A percentile compares a stretch with the other conserved stretches of the same genome.
These are phyloP conservation scores for Betula pendula DNA, from an alignment of 306 rosid genomes.

Conservation along the genomic window DNA sequence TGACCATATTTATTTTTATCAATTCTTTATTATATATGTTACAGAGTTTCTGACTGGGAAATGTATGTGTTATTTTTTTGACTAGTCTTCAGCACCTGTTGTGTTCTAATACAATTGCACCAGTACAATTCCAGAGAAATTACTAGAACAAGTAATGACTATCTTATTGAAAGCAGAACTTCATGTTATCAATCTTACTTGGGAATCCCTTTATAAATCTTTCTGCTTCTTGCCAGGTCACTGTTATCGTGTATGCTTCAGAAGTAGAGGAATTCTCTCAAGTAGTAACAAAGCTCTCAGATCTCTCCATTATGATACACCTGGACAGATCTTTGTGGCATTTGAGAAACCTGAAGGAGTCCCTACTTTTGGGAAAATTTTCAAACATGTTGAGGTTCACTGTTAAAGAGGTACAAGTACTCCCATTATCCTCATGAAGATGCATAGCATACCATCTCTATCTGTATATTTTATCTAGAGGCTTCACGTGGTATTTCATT, in stretches of 20 bases:
- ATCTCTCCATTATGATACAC: slow-evolving; percentile 88
- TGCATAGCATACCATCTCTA: too few species aligned
- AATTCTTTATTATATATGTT: not conserved
- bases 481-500: too few species aligned
- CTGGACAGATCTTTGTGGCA: slow-evolving; percentile 80
- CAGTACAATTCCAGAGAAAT: slow-evolving; percentile 92
- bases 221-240: slow-evolving; percentile 53
- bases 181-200: slow-evolving; percentile 16
- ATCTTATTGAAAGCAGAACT: slow-evolving; percentile 13
- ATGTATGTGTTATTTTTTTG: too few species aligned
- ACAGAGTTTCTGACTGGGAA: too few species aligned
- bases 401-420: too few species aligned
- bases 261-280: slow-evolving; percentile 89
- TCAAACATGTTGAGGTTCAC: too few species aligned
- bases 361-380: too few species aligned
- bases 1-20: slow-evolving; percentile 16
- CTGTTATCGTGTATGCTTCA: slow-evolving; percentile 77
- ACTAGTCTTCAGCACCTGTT: too few species aligned
- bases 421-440: too few species aligned
- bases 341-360: too few species aligned
- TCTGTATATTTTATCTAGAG: too few species aligned
- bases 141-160: slow-evolving; percentile 76
- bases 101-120: slow-evolving; percentile 97
- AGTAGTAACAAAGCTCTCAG: slow-evolving; percentile 68
- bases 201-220: slow-evolving; percentile 21